phyloP scores from a whole-genome alignment of 2,329 filamentous ascomycete genomes.

The Sporothrix pallida region DNA sequence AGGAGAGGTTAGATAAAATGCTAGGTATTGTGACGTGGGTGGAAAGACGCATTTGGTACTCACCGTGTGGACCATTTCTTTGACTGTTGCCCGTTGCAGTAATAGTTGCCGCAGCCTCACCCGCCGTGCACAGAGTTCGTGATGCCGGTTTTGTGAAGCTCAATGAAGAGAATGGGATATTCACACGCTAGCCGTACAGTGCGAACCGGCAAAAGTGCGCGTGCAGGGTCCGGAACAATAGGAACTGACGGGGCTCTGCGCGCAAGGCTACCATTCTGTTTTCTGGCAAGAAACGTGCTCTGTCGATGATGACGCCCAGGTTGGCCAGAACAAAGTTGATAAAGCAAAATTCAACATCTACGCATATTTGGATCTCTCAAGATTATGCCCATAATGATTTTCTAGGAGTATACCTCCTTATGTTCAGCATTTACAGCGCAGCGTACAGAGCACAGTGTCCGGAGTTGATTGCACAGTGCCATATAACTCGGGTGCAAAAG shows the following conservation, averaged over 20 bases:
- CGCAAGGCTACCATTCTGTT: slow-evolving; percentile 7
- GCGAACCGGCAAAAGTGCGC: background rate
- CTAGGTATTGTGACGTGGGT: background rate
- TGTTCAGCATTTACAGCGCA: background rate
- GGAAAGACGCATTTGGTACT: background rate
- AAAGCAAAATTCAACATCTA: no score
- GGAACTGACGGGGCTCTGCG: background rate
- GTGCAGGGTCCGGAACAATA: background rate
- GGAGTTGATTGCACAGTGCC: background rate
- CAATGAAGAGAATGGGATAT: slow-evolving; percentile 5
- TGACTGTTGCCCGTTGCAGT: slow-evolving; percentile 20
- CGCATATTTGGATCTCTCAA: no score
- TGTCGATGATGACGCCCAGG: background rate
- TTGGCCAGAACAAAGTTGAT: background rate
- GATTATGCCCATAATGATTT: no score
- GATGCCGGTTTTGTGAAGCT: slow-evolving; percentile 14
- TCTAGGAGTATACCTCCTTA: no score
- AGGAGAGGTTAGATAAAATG: background rate
- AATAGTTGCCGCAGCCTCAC: slow-evolving; percentile 12
- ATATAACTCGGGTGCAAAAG: background rate
- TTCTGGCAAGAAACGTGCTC: no score
- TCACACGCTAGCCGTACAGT: slow-evolving; percentile 17
- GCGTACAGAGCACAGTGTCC: background rate
- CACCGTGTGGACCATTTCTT: background rate
- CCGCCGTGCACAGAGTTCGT: slow-evolving; percentile 6